These are phyloP conservation scores for Dactylella cylindrospora DNA, from an alignment of 2,329 filamentous ascomycete species.

Conservation along the genomic window DNA sequence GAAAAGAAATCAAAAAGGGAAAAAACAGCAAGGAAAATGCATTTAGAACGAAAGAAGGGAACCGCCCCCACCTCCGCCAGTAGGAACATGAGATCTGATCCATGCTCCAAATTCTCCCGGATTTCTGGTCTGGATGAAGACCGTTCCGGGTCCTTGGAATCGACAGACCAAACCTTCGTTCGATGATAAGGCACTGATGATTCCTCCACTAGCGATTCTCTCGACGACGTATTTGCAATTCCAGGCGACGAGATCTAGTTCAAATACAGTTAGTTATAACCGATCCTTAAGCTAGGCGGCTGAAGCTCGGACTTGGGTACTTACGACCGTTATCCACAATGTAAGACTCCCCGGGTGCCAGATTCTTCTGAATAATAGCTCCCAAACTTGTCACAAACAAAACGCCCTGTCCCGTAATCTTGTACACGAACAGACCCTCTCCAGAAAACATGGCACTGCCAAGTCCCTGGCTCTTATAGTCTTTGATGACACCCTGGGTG, in stretches of 20 bases:
- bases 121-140: slow-evolving; percentile 92
- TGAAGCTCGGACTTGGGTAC: background rate
- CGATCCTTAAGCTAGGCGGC: too few species aligned
- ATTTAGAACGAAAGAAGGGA: slow-evolving; percentile 38
- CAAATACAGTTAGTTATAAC: too few species aligned
- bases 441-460: slow-evolving; percentile 92
- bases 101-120: slow-evolving; percentile 64
- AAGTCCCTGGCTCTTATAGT: slow-evolving; percentile 81
- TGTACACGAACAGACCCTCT: slow-evolving; percentile 88
- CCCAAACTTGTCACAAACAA: slow-evolving; percentile 92
- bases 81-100: slow-evolving; percentile 54
- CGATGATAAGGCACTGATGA: slow-evolving; percentile 81
- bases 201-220: slow-evolving; percentile 82
- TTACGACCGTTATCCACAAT: slow-evolving; percentile 80
- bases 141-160: slow-evolving; percentile 77
- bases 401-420: slow-evolving; percentile 75
- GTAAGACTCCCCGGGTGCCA: slow-evolving; percentile 73
- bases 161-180: slow-evolving; percentile 91
- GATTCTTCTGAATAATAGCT: slow-evolving; percentile 91
- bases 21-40: too few species aligned
- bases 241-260: slow-evolving; percentile 82
- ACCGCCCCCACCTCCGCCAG: slow-evolving; percentile 38
- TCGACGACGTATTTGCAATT: slow-evolving; percentile 93
- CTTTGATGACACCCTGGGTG: slow-evolving; percentile 83
- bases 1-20: too few species aligned